Percentiles rank a stretch among this genome's conserved stretches.
These are phyloP conservation scores for Carex pumila DNA, from an alignment of 176 grass and related monocot species.

Conservation along the genomic window DNA sequence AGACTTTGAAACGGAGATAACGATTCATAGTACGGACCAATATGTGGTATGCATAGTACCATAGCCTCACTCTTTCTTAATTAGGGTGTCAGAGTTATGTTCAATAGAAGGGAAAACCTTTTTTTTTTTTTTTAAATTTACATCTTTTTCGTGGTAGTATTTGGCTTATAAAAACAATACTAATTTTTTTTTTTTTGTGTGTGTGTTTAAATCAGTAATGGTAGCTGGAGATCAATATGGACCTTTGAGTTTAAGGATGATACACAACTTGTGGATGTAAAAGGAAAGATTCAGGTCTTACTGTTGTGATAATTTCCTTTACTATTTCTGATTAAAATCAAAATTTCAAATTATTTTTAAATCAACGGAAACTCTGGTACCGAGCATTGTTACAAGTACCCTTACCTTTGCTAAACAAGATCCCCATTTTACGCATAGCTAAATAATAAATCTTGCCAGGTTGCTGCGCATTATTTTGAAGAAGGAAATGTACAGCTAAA, in stretches of 20 bases:
- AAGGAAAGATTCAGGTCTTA: conserved; percentile 89
- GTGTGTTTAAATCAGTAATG: conserved; percentile 54
- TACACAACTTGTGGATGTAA: conserved; percentile 56
- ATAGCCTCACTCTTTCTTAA: not conserved
- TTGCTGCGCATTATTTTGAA: conserved; percentile 98
- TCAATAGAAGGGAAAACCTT: not conserved
- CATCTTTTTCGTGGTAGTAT: not conserved
- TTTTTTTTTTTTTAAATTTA: not conserved
- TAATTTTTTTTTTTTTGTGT: conserved; percentile 2
- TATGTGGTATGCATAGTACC: too few species aligned
- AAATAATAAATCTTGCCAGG: conserved; percentile 38
- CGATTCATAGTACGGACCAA: too few species aligned
- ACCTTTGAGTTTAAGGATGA: conserved; percentile 75
- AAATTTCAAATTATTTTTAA: not conserved
- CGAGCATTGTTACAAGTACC: not conserved
- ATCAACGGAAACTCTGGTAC: not conserved
- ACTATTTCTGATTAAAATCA: conserved; percentile 16
- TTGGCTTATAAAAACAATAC: not conserved
- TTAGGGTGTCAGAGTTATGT: not conserved
- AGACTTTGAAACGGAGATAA: too few species aligned
- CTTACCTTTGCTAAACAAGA: not conserved
- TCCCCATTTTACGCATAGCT: not conserved
- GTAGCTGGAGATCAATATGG: conserved; percentile 82
- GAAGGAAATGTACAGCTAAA: conserved; percentile 99
- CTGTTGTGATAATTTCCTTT: conserved; percentile 24